phyloP scores from a whole-genome alignment of 768 basidiomycete species.

The Lactifluus volemus region DNA sequence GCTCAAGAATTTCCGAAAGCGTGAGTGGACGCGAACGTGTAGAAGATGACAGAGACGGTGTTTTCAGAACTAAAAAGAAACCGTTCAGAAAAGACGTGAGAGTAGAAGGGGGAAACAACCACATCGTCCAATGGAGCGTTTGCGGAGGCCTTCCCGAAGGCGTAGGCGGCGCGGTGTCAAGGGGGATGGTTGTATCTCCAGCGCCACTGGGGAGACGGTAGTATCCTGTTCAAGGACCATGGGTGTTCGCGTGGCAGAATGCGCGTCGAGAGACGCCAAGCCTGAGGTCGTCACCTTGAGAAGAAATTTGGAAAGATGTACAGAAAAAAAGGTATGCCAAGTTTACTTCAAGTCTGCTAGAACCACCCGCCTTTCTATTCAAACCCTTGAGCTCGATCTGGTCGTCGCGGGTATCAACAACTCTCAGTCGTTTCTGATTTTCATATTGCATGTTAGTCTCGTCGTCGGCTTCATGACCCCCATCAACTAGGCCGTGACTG shows the following conservation, averaged over 20 bases:
- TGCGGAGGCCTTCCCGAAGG: neutral
- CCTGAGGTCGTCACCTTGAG: neutral
- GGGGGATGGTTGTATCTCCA: neutral
- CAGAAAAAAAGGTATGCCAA: neutral
- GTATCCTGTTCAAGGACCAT: no score
- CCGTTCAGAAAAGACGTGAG: neutral
- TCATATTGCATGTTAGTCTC: neutral
- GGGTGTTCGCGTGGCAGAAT: neutral
- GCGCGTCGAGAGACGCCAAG: neutral
- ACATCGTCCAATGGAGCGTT: slow-evolving; percentile 8
- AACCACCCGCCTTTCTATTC: neutral
- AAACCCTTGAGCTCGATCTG: neutral
- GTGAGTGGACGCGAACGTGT: slow-evolving; percentile 3
- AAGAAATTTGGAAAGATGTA: neutral
- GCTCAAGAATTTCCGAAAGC: slow-evolving; percentile 35
- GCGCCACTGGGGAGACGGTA: neutral
- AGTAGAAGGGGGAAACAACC: neutral
- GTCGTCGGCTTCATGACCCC: neutral
- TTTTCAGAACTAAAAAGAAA: neutral
- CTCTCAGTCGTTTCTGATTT: neutral
- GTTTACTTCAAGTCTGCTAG: neutral
- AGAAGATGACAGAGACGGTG: neutral
- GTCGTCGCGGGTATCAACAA: neutral
- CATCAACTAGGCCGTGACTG: neutral
- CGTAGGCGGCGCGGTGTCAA: neutral